Evolutionary conservation across 2,329 filamentous ascomycete genomes (phyloP).

Genomic region (Penicillium sp.): DNA sequence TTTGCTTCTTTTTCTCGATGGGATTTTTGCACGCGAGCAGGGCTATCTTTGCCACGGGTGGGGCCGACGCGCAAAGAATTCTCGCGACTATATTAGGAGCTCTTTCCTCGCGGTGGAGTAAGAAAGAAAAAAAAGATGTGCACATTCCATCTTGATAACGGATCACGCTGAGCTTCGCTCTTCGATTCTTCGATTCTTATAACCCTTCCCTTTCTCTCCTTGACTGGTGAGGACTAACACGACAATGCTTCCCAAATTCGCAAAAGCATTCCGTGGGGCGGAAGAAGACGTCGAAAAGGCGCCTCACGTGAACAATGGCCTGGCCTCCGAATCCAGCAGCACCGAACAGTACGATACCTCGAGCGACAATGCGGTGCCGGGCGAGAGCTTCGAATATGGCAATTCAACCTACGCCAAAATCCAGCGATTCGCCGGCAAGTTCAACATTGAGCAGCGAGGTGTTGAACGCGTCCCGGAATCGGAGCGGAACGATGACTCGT

Average conservation of each 20-base stretch:
- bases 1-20: constrained; percentile 25
- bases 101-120: constrained; percentile 14
- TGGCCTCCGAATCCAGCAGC: constrained; percentile 31
- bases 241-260: constrained; percentile 16
- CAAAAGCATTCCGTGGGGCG: constrained; percentile 21
- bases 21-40: constrained; percentile 19
- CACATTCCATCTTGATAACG: constrained; percentile 14
- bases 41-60: constrained; percentile 20
- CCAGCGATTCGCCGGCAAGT: constrained; percentile 64
- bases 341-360: constrained; percentile 20
- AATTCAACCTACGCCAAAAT: constrained; percentile 58
- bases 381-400: constrained; percentile 62
- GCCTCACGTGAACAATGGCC: constrained; percentile 28
- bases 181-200: constrained; percentile 9
- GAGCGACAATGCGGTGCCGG: constrained; percentile 52
- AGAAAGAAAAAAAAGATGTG: constrained; percentile 28
- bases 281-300: constrained; percentile 38
- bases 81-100: constrained; percentile 22
- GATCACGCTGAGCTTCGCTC: constrained; percentile 26
- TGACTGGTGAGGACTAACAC: constrained; percentile 14
- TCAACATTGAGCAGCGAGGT: constrained; percentile 72
- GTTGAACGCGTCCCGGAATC: constrained; percentile 73
- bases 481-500: constrained; percentile 66
- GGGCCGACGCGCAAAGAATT: constrained; percentile 22
- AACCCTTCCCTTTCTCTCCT: constrained; percentile 13